Base-by-base conservation (phyloP, 2,329 filamentous ascomycete genomes). In the Diaporthe amygdali region DNA sequence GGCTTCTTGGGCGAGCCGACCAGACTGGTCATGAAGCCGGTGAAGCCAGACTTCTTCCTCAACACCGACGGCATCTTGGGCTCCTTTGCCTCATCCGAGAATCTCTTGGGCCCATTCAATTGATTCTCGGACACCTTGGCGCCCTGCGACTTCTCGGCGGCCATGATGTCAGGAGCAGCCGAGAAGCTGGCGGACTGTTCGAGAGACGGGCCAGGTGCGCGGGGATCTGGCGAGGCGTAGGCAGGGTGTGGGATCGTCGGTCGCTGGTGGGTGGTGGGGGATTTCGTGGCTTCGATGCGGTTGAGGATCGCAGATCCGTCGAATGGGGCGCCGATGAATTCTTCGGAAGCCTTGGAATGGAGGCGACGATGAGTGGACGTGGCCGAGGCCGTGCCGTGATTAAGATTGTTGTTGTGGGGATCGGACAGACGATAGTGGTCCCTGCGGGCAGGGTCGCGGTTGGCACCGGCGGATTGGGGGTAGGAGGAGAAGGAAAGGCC, bases 1-100 rank as follows among this genome's bases (percentile, higher is more conserved):
- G 96, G 94, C 75, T 95, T 94, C 82, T 95, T 94, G 67, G 94
- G 95, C 44, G 95, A 96, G 75, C 94, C 93, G 71, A 97, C 91
- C 72, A 92, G 80, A 80, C 92, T 96, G 81, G 92, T 96, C 86
- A 97, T 91, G 78, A 97, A 95, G 76, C 92, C 94, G 20, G 94
- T 95, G 79, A 97, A 94, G 71, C 94, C 94, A 66, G 93, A 93
- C 85, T 97, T 97, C 85, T 97, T 97, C 78, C 94, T 89, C 73
- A 91, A 82, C 73, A 91, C 85, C 72, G 83, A 82, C 3, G 86
- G 84, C 20, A 86, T 84, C 78, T 90, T 92, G 52, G 87, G 82
- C 69, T 92, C 89, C 76, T 89, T 90, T 73, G 84, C 86, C 82
- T 97, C 94, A 81, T 96, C 94, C 20, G 94, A 96, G 80, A 92